Percentiles rank a stretch among this genome's conserved stretches.
phyloP scores from a whole-genome alignment of 2,329 filamentous ascomycete genomes.

The Lecanicillium sp. region DNA sequence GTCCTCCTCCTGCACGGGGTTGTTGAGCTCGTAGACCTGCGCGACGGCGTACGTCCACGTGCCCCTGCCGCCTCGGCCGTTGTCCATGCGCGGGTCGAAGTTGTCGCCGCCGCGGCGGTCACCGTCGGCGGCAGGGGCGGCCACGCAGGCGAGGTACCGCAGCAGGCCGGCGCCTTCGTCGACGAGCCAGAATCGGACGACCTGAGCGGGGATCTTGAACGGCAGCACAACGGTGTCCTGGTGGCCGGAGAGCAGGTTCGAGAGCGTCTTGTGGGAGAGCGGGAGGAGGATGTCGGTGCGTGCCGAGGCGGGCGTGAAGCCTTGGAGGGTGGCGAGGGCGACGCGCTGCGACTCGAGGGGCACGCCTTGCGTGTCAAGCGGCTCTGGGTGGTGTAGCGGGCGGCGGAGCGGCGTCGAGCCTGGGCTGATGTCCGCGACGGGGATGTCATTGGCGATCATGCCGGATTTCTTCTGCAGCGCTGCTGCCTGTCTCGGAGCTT shows the following conservation, averaged over 20 bases:
- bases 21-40: conserved; percentile 57
- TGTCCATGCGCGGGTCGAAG: conserved; percentile 24
- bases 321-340: conserved; percentile 41
- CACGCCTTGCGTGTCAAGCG: conserved; percentile 24
- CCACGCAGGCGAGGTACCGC: conserved; percentile 55
- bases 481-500: background rate
- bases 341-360: conserved; percentile 43
- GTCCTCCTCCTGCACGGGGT: conserved; percentile 45
- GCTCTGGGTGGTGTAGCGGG: conserved; percentile 22
- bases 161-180: conserved; percentile 43
- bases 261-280: conserved; percentile 40
- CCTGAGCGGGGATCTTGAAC: conserved; percentile 48
- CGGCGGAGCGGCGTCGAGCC: conserved; percentile 20
- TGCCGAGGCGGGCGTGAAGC: conserved; percentile 41
- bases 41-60: conserved; percentile 24
- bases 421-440: conserved; percentile 10
- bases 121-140: conserved; percentile 41
- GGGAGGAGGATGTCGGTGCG: conserved; percentile 51
- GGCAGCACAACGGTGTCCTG: conserved; percentile 51
- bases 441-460: conserved; percentile 8
- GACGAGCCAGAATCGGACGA: conserved; percentile 59
- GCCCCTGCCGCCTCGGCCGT: conserved; percentile 11
- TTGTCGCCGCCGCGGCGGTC: background rate
- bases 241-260: conserved; percentile 41
- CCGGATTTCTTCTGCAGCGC: background rate